Percentiles rank a stretch among this genome's conserved stretches.
These are phyloP conservation scores for Fusarium sp. DNA, from an alignment of 2,329 filamentous ascomycete genomes.

Conservation along the genomic window DNA sequence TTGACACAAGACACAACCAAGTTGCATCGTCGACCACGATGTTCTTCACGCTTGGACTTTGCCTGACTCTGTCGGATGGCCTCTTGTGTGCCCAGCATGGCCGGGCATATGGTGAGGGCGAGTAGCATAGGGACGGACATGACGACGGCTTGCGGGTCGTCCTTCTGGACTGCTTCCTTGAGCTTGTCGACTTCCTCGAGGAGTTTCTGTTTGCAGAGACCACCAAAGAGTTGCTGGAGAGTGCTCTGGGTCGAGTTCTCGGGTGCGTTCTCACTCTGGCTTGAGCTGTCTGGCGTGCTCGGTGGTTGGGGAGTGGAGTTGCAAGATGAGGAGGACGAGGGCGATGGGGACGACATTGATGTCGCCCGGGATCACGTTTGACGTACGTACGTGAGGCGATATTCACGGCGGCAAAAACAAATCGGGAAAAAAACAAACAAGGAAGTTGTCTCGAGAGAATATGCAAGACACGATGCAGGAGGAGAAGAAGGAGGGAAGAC, in stretches of 20 bases:
- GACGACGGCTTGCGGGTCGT: slow-evolving; percentile 42
- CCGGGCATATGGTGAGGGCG: slow-evolving; percentile 45
- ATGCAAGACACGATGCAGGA: slow-evolving; percentile 29
- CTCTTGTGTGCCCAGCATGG: slow-evolving; percentile 57
- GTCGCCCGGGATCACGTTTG: slow-evolving; percentile 11
- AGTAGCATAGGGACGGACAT: slow-evolving; percentile 45
- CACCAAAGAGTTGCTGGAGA: slow-evolving; percentile 38
- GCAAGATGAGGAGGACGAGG: slow-evolving; percentile 27
- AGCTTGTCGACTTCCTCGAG: slow-evolving; percentile 42
- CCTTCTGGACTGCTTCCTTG: slow-evolving; percentile 39
- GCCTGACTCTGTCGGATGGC: slow-evolving; percentile 57
- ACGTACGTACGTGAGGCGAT: slow-evolving; percentile 17
- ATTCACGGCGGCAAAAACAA: slow-evolving; percentile 26
- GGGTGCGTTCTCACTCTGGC: slow-evolving; percentile 11
- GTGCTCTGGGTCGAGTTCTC: slow-evolving; percentile 28
- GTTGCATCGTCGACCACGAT: slow-evolving; percentile 58
- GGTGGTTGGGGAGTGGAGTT: slow-evolving; percentile 15
- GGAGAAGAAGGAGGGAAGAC: slow-evolving; percentile 14
- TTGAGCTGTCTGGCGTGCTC: not conserved
- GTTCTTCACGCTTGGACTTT: slow-evolving; percentile 56
- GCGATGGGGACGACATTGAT: slow-evolving; percentile 39
- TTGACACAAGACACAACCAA: slow-evolving; percentile 57
- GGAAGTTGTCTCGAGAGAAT: slow-evolving; percentile 23
- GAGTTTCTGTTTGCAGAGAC: slow-evolving; percentile 39
- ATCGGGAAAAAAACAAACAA: slow-evolving; percentile 16